These are phyloP conservation scores for Phaeodactylum tricornutum DNA, from an alignment of 108 stramenopile species.

Conservation along the genomic window DNA sequence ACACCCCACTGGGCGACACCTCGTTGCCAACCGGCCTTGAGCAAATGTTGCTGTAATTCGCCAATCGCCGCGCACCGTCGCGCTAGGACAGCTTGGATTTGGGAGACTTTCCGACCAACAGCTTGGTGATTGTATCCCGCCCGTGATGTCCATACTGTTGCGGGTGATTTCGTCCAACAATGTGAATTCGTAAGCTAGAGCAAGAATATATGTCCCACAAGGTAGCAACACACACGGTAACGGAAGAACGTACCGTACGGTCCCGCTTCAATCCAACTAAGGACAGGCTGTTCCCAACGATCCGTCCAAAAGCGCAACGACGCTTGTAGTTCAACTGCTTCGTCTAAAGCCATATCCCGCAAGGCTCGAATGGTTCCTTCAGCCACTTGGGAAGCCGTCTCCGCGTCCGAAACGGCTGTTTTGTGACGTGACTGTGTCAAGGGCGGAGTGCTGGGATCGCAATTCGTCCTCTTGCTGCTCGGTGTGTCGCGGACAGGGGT, in stretches of 20 bases:
- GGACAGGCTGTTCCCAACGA: slow-evolving; percentile 64
- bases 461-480: background rate
- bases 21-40: slow-evolving; percentile 63
- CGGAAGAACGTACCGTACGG: slow-evolving; percentile 20
- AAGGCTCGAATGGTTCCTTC: slow-evolving; percentile 75
- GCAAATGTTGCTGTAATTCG: slow-evolving; percentile 70
- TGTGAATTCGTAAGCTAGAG: background rate
- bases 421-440: slow-evolving; percentile 1
- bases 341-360: slow-evolving; percentile 73
- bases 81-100: slow-evolving; percentile 78
- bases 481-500: background rate
- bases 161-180: background rate
- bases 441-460: background rate
- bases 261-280: slow-evolving; percentile 74
- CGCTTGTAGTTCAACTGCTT: slow-evolving; percentile 62
- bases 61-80: slow-evolving; percentile 68
- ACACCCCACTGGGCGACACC: slow-evolving; percentile 81
- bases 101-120: slow-evolving; percentile 66
- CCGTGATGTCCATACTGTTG: slow-evolving; percentile 37
- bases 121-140: slow-evolving; percentile 51
- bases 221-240: background rate
- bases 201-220: no score
- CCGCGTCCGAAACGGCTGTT: slow-evolving; percentile 18
- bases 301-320: slow-evolving; percentile 65
- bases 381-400: slow-evolving; percentile 69